phyloP scores from a whole-genome alignment of 345 rosid genomes.

The Iberis pinnata region DNA sequence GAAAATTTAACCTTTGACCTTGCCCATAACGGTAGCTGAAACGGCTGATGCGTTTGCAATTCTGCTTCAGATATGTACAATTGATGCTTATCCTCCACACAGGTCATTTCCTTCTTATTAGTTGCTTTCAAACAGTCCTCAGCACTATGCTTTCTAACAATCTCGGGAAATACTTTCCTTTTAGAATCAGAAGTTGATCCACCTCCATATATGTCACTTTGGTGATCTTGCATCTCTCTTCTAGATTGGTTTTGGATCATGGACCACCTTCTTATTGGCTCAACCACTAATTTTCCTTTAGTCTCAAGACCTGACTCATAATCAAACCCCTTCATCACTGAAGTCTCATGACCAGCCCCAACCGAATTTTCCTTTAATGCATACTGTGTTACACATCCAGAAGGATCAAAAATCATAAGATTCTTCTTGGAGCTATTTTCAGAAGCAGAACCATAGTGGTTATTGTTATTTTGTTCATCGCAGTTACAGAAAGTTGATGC shows the following conservation, averaged over 20 bases:
- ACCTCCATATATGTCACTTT: slow-evolving; percentile 74
- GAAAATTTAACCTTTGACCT: slow-evolving; percentile 51
- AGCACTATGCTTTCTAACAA: slow-evolving; percentile 8
- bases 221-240: slow-evolving; percentile 62
- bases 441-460: slow-evolving; percentile 22
- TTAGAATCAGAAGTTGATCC: slow-evolving; percentile 44
- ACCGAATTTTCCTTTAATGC: slow-evolving; percentile 32
- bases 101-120: slow-evolving; percentile 28
- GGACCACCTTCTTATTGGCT: slow-evolving; percentile 79
- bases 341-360: slow-evolving; percentile 37
- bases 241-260: slow-evolving; percentile 64
- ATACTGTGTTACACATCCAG: slow-evolving; percentile 78
- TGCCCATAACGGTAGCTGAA: slow-evolving; percentile 57
- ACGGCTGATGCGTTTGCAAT: slow-evolving; percentile 53
- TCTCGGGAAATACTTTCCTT: too few relatives aligned
- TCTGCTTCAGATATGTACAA: slow-evolving; percentile 81
- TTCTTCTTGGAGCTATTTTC: slow-evolving; percentile 37
- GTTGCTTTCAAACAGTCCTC: slow-evolving; percentile 28
- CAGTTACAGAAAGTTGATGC: slow-evolving; percentile 68
- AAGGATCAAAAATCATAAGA: slow-evolving; percentile 75
- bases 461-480: slow-evolving; percentile 35
- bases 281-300: slow-evolving; percentile 60
- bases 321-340: slow-evolving; percentile 26
- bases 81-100: slow-evolving; percentile 50
- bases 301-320: slow-evolving; percentile 48